Evolutionary conservation across 148 eudicot species (phyloP), one percentile per base, ranked within the genome.

Genomic region (Polygonum aviculare): DNA sequence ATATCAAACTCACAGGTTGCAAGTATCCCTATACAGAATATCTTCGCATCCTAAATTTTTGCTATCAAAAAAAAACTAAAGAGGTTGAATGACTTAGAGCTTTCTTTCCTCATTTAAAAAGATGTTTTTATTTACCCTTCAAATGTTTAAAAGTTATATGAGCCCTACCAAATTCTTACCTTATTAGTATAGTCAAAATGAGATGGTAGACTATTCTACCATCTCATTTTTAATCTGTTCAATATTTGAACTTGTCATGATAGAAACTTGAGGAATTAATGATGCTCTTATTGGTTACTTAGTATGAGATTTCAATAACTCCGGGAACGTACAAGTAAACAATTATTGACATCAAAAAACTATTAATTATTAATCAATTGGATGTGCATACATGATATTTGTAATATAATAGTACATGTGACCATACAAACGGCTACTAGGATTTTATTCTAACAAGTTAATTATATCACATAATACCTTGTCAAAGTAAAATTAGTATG

Each of bases 401-500:
- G 10, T 15, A 67, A 38, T 15, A 31, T 60, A 57, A 19, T 19
- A 16, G 1, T 15, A 19, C 7, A 7, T 21, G 21, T 19, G 33
- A 21, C 31, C 31, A 57, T 19, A 6, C 10, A 60, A 22, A 60
- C 38, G 14, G 5, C 10, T 60, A 60, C 15, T 2, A 60, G 5
- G 15, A 60, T 26, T 60, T 12, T 26, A 26, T 26, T 60, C 10
- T 2, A 26, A 26, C 38, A 60, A 31, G 10, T n/a, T 54, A 60
- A 26, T 59, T 59, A 55, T n/a, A 19, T 7, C 22, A 0, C 22
- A 31, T 26, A 65, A 3, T 14, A 67, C 45, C 72, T 35, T 67
- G 72, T 67, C 72, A 67, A 67, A 67, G 44, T 67, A 67, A 67
- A 67, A 67, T 35, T 67, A 67, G 44, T 18, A 67, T 12, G 6